A percentile compares a stretch with the other conserved stretches of the same genome.
Evolutionary conservation across 768 basidiomycete genomes (phyloP).

Genomic region (Boletus sp.): DNA sequence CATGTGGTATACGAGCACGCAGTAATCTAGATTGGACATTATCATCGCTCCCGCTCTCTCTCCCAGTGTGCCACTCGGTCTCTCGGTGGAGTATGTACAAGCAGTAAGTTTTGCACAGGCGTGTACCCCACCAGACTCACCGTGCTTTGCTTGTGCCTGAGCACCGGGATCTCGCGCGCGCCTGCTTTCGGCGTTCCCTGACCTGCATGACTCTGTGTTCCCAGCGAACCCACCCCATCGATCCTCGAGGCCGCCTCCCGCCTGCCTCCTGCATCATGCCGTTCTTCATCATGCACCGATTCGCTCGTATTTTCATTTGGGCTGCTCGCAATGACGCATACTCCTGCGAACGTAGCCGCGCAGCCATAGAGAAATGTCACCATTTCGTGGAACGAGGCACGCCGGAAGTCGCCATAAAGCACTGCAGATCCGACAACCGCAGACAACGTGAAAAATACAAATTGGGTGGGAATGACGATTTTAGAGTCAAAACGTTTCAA

Average conservation of each 20-base stretch:
- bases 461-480: constrained; percentile 93
- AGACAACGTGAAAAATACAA: constrained; percentile 91
- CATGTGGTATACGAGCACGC: background rate
- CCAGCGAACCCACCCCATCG: constrained; percentile 22
- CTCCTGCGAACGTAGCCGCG: constrained; percentile 85
- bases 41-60: constrained; percentile 25
- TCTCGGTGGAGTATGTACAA: constrained; percentile 64
- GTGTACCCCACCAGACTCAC: constrained; percentile 69
- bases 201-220: constrained; percentile 36
- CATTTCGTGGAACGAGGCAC: constrained; percentile 76
- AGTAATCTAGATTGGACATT: background rate
- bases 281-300: constrained; percentile 28
- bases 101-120: constrained; percentile 70
- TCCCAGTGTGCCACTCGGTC: constrained; percentile 42
- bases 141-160: constrained; percentile 54
- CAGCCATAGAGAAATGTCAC: constrained; percentile 87
- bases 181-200: constrained; percentile 47
- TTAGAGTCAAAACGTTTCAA: constrained; percentile 94
- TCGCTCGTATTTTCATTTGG: constrained; percentile 35
- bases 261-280: constrained; percentile 32
- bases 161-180: constrained; percentile 41
- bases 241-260: constrained; percentile 29
- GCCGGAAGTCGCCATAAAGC: constrained; percentile 90
- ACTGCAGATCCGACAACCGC: constrained; percentile 92
- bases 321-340: constrained; percentile 81